Evolutionary conservation across 2,329 filamentous ascomycete species (phyloP), one percentile per base, ranked within the genome.

Genomic region (Hirsutella rhossiliensis): DNA sequence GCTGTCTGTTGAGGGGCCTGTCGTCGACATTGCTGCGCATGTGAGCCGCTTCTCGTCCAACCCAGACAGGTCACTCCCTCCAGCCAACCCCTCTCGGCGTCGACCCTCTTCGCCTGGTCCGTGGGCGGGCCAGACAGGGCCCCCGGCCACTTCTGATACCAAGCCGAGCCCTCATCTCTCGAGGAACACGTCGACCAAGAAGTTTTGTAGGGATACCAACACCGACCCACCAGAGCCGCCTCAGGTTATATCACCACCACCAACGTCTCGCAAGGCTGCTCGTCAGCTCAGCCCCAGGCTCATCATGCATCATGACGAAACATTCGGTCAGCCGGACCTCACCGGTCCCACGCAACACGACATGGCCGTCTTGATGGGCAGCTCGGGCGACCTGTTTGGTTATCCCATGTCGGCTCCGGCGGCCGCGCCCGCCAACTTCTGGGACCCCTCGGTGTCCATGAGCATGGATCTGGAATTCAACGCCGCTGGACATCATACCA

Each of bases 391-490:
- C 51, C 66, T 81, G 59, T 80, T 80, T 55, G 66, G 66, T 23
- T 79, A 77, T 54, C 73, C 77, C 27, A 65, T 81, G 59, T 75
- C 77, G n/a, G 75, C 73, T 3, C 71, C 76, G 18, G 68, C 68
- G 29, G 66, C 67, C 3, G 66, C 66, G 4, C 65, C 72, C 1
- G 59, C 64, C 3, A 73, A 68, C 32, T 80, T 79, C 49, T 82
- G 78, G 78, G 75, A 78, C 47, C 63, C 69, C 4, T 68, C 72
- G 42, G 54, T 62, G 30, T 59, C 60, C 47, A 73, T 80, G 68
- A 68, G 63, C 20, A 78, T 82, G 73, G 76, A 80, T 45, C 60
- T 82, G 43, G 76, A 80, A 52, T 80, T 80, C 47, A 60, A 64
- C 40, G 58, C 64, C 17, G 60, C 68, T 18, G 63, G 62, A 18